A percentile compares a stretch with the other conserved stretches of the same genome.
These are phyloP conservation scores for Pichia pseudocactophila DNA, from an alignment of 805 yeast species.

Conservation along the genomic window DNA sequence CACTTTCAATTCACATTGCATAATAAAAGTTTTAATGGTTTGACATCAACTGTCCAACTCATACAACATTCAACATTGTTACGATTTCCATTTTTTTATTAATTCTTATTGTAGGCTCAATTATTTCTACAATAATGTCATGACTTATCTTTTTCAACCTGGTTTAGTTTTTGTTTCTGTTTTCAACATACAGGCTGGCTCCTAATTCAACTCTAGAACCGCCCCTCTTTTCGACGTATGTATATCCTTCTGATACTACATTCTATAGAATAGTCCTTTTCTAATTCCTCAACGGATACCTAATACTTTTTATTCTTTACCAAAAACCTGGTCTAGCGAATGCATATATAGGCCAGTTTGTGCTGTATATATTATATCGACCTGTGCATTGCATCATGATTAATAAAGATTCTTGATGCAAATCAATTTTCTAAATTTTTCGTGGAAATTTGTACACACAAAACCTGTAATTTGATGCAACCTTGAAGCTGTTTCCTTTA, in stretches of 20 bases:
- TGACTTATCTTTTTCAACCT: slow-evolving; percentile 1
- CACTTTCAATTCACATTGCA: background rate
- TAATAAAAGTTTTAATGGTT: background rate
- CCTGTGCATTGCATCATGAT: too few species aligned
- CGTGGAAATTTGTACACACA: too few species aligned
- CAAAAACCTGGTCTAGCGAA: background rate
- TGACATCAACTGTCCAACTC: slow-evolving; percentile 15
- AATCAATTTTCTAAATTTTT: too few species aligned
- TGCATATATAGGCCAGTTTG: too few species aligned
- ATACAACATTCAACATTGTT: background rate
- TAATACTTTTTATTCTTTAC: background rate
- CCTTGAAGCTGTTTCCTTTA: too few species aligned
- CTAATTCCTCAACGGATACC: slow-evolving; percentile 17
- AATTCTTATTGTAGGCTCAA: background rate
- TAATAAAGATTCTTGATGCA: too few species aligned
- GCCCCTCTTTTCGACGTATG: background rate
- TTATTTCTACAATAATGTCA: background rate
- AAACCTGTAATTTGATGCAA: too few species aligned
- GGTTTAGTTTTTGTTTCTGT: background rate
- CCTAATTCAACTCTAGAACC: slow-evolving; percentile 2
- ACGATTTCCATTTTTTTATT: background rate
- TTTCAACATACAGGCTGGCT: slow-evolving; percentile 1
- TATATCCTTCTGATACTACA: slow-evolving; percentile 3
- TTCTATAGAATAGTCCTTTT: slow-evolving; percentile 11
- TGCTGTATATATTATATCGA: too few species aligned